phyloP scores from a whole-genome alignment of 2,329 filamentous ascomycete species.

The Aspergillus fischeri region DNA sequence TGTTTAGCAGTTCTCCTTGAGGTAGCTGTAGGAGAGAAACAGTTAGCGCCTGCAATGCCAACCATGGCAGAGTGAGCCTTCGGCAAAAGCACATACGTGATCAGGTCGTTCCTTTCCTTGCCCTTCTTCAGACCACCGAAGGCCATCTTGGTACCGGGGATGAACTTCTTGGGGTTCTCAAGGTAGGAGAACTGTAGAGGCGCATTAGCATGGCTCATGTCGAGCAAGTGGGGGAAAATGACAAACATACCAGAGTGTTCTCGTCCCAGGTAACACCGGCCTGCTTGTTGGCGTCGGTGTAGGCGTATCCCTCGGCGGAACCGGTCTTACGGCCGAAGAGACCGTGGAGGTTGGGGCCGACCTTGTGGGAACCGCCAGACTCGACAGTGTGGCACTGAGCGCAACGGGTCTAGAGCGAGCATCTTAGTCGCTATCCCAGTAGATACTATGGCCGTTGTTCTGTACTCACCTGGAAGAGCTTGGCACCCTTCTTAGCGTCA shows the following conservation, averaged over 20 bases:
- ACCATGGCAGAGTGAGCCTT: background rate
- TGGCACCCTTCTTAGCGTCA: slow-evolving; percentile 93
- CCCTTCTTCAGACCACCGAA: slow-evolving; percentile 99
- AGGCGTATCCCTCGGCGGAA: slow-evolving; percentile 85
- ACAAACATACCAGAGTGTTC: slow-evolving; percentile 66
- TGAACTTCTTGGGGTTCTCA: slow-evolving; percentile 99
- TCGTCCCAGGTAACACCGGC: slow-evolving; percentile 90
- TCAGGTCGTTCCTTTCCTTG: slow-evolving; percentile 98
- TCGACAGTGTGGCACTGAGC: slow-evolving; percentile 98
- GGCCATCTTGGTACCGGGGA: slow-evolving; percentile 99
- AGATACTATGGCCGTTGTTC: background rate
- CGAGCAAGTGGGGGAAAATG: background rate
- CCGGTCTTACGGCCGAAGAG: slow-evolving; percentile 97
- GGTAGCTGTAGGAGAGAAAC: slow-evolving; percentile 26
- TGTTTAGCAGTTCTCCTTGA: slow-evolving; percentile 38
- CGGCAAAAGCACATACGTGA: slow-evolving; percentile 65
- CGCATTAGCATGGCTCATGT: slow-evolving; percentile 10
- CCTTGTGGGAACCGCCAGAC: slow-evolving; percentile 89
- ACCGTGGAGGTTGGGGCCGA: slow-evolving; percentile 93
- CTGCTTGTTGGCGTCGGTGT: slow-evolving; percentile 99
- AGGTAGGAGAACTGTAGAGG: slow-evolving; percentile 80
- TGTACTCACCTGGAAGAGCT: slow-evolving; percentile 78
- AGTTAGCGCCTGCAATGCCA: slow-evolving; percentile 11
- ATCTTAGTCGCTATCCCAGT: slow-evolving; percentile 6
- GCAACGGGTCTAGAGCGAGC: slow-evolving; percentile 67